These are phyloP conservation scores for Silene coronaria DNA, from an alignment of 179 eudicot genomes.

Conservation along the genomic window DNA sequence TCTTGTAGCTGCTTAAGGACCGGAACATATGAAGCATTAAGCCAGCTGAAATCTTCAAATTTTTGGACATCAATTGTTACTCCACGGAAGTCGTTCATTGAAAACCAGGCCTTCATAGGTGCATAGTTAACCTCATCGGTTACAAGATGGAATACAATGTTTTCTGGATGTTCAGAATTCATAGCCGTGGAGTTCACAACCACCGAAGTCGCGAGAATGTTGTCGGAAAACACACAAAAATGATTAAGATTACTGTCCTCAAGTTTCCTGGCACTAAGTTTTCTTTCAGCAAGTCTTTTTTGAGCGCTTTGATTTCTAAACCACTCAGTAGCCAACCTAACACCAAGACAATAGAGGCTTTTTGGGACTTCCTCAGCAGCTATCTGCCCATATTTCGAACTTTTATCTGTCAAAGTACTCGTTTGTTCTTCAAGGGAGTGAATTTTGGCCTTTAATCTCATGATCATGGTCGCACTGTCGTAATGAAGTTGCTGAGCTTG, in stretches of 20 bases:
- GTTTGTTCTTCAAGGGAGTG: constrained; percentile 79
- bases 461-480: constrained; percentile 81
- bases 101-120: constrained; percentile 88
- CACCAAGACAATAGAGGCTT: constrained; percentile 77
- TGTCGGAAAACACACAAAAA: constrained; percentile 81
- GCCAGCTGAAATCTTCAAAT: constrained; percentile 78
- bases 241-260: constrained; percentile 53
- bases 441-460: constrained; percentile 76
- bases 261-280: constrained; percentile 37
- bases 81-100: constrained; percentile 62
- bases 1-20: constrained; percentile 87
- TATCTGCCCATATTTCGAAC: constrained; percentile 71
- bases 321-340: constrained; percentile 66
- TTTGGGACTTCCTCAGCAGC: constrained; percentile 91
- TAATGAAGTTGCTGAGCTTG: constrained; percentile 76
- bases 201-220: constrained; percentile 83
- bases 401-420: constrained; percentile 61
- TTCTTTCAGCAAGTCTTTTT: constrained; percentile 35
- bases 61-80: constrained; percentile 74
- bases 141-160: constrained; percentile 65
- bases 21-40: constrained; percentile 83
- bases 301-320: constrained; percentile 40
- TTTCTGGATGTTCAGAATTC: constrained; percentile 55
- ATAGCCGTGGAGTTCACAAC: constrained; percentile 71
- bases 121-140: constrained; percentile 83